Evolutionary conservation across 1,284 basidiomycete species (phyloP).

Genomic region (Sporisorium graminicola): DNA sequence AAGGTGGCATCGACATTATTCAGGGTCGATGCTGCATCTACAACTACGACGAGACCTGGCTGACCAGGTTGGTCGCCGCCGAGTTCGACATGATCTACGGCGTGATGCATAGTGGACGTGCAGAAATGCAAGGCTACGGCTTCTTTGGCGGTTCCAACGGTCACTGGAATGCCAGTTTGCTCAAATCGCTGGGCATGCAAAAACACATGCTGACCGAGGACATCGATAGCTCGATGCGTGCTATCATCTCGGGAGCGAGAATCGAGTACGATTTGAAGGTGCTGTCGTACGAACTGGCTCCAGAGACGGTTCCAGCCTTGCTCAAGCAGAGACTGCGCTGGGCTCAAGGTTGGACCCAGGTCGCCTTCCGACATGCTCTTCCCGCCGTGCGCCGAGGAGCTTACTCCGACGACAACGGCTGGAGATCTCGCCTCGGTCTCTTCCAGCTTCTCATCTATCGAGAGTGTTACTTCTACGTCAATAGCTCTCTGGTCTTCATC

Average conservation of each 20-base stretch:
- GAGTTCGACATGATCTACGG: slow-evolving; percentile 66
- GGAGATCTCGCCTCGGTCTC: slow-evolving; percentile 54
- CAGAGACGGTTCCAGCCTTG: slow-evolving; percentile 52
- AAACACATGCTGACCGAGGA: slow-evolving; percentile 65
- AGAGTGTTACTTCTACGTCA: slow-evolving; percentile 62
- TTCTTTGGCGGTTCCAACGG: slow-evolving; percentile 66
- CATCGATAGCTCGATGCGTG: slow-evolving; percentile 63
- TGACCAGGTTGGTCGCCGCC: slow-evolving; percentile 54
- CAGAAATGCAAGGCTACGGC: slow-evolving; percentile 57
- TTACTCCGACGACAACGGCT: slow-evolving; percentile 52
- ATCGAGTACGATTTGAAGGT: slow-evolving; percentile 63
- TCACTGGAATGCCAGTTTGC: slow-evolving; percentile 63
- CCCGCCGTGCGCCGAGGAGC: slow-evolving; percentile 55
- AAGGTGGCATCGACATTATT: slow-evolving; percentile 64
- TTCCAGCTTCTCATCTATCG: slow-evolving; percentile 59
- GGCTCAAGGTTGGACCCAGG: slow-evolving; percentile 66
- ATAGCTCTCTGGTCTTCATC: slow-evolving; percentile 45
- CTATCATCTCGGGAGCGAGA: slow-evolving; percentile 62
- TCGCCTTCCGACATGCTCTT: slow-evolving; percentile 56
- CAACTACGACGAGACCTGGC: slow-evolving; percentile 59
- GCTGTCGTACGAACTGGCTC: slow-evolving; percentile 61
- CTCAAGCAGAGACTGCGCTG: slow-evolving; percentile 63
- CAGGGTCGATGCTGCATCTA: slow-evolving; percentile 64
- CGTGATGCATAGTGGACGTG: slow-evolving; percentile 61
- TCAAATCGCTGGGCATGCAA: slow-evolving; percentile 58